These are phyloP conservation scores for Clonostachys solani DNA, from an alignment of 2,329 filamentous ascomycete species.

Conservation along the genomic window DNA sequence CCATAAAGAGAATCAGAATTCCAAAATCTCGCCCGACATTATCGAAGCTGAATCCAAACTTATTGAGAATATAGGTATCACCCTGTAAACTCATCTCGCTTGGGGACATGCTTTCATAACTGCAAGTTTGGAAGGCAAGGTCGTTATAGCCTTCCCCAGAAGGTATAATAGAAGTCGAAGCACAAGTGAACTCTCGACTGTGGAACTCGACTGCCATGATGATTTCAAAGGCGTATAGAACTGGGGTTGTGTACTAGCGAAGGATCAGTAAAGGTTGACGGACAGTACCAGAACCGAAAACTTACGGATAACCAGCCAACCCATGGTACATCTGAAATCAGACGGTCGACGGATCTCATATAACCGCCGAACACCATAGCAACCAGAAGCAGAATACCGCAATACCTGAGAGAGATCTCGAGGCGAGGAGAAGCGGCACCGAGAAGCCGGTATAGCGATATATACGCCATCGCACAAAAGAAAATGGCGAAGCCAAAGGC, in stretches of 20 bases:
- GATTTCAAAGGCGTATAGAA: conserved; percentile 70
- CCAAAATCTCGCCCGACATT: conserved; percentile 3
- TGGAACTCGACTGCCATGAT: conserved; percentile 73
- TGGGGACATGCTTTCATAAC: conserved; percentile 9
- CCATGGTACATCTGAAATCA: conserved; percentile 64
- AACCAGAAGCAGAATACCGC: conserved; percentile 35
- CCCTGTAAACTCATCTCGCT: background rate
- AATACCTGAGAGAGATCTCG: conserved; percentile 47
- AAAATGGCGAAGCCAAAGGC: conserved; percentile 40
- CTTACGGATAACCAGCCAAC: conserved; percentile 50
- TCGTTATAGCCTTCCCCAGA: conserved; percentile 35
- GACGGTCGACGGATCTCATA: conserved; percentile 51
- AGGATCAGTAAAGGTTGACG: background rate
- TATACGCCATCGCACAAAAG: conserved; percentile 46
- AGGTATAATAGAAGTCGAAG: conserved; percentile 30
- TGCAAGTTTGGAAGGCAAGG: conserved; percentile 35
- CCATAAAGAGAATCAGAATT: conserved; percentile 2
- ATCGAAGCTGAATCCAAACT: conserved; percentile 2
- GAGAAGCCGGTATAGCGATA: conserved; percentile 70
- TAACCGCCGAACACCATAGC: conserved; percentile 57
- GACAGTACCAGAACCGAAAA: background rate
- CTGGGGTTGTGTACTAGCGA: conserved; percentile 68
- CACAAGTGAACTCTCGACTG: conserved; percentile 51
- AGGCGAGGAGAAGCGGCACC: conserved; percentile 65
- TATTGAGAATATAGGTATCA: conserved; percentile 1